A percentile compares a stretch with the other conserved stretches of the same genome.
These are phyloP conservation scores for Rhizopogon salebrosus DNA, from an alignment of 768 basidiomycete genomes.

Conservation along the genomic window DNA sequence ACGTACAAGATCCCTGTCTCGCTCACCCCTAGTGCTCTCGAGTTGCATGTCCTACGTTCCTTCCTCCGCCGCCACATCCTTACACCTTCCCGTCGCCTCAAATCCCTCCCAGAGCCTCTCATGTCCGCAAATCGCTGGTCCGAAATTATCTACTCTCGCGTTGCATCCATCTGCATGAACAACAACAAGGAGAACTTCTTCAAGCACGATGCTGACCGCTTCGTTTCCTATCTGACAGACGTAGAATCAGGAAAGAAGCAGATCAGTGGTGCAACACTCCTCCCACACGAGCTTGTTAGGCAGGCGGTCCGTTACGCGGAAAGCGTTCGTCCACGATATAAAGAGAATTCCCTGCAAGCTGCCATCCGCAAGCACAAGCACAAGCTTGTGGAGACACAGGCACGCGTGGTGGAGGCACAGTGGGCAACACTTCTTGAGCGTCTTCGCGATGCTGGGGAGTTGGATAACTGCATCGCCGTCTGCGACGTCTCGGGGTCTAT, in stretches of 20 bases:
- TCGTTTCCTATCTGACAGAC: conserved; percentile 49
- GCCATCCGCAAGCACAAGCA: conserved; percentile 23
- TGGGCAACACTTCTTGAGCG: conserved; percentile 57
- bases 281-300: conserved; percentile 56
- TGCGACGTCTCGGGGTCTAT: conserved; percentile 78
- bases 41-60: conserved; percentile 43
- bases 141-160: conserved; percentile 52
- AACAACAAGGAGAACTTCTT: conserved; percentile 50
- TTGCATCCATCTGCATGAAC: conserved; percentile 61
- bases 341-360: neutral
- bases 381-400: conserved; percentile 28
- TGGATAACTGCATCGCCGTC: conserved; percentile 60
- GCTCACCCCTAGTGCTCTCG: conserved; percentile 29
- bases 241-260: conserved; percentile 50
- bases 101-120: conserved; percentile 48
- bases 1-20: conserved; percentile 10
- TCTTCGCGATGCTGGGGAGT: conserved; percentile 46
- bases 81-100: conserved; percentile 44
- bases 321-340: neutral
- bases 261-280: conserved; percentile 63
- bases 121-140: too few species aligned
- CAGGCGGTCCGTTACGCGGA: conserved; percentile 27
- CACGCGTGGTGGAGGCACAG: conserved; percentile 54
- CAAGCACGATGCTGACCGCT: conserved; percentile 53
- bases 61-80: conserved; percentile 58